Base-by-base conservation (phyloP, 2,329 filamentous ascomycete genomes). In the Acrocalymma vagum region DNA sequence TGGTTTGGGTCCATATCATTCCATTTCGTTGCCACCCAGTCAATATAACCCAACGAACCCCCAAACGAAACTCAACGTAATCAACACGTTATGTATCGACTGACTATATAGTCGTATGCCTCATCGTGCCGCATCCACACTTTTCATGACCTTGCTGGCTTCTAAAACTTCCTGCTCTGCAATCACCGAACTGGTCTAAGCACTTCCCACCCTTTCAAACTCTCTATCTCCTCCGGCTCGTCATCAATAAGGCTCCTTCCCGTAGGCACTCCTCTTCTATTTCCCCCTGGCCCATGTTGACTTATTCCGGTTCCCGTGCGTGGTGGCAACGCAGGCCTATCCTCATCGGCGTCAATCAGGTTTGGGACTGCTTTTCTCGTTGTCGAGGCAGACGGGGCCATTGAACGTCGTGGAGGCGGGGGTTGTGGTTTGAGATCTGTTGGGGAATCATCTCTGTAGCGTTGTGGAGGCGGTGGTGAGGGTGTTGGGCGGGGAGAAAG, bases 201-300 rank as follows among this genome's bases (percentile, higher is more conserved):
- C 18, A 71, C 70, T 49, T 72, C 69, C 70, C 70, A 72, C 24
- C 64, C 65, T 45, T 41, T 61, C 56, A 71, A 54, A 22, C 48
- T 55, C 28, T 60, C 56, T 52, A 69, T 38, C 10, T 64, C 65
- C 20, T 65, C 65, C 5, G 48, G 50, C 32, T 62, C 63, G 22
- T 70, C 66, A 33, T 72, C 69, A 55, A 72, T 44, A 41, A 71
- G 36, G 42, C 45, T 64, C 38, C 48, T 61, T 38, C 54, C 60
- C 22, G 46, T 55, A 11, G 29, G 29, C 34, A 24, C 42, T 11
- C 26, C 42, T 4, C 36, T 29, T 9, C 16, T 41, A 32, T 32
- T 31, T 36, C 36, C 31, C 8, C 49, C 37, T 20, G 29, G 31
- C 38, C 62, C 60, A 8, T 36, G 42, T 2, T 16, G 17, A 37